Base-by-base conservation (phyloP, 2,329 filamentous ascomycete species). In the Coniochaeta pulveracea region DNA sequence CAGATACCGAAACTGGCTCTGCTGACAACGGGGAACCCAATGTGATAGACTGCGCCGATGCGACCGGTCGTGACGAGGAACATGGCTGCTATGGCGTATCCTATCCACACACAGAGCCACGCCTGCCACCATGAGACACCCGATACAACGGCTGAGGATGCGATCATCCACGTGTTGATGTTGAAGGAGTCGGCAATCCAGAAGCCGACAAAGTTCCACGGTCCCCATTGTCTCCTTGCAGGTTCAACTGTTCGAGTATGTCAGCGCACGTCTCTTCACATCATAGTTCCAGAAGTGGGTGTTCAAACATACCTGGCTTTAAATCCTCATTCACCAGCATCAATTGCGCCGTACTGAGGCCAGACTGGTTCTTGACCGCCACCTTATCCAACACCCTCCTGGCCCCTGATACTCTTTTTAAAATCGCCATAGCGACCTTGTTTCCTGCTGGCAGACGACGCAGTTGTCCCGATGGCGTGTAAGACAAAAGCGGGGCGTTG, bases 151-250 rank as follows among this genome's bases (percentile, higher is more conserved):
- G 85, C 86, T 23, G 81, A 77, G 1, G 81, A 85, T 0, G 83
- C 81, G 41, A 93, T 91, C 84, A 93, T 93, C 86, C 85, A 93
- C 2, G 85, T 91, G 56, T 89, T 91, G 51, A 91, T 85, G 54
- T 89, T 89, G 61, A 88, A 85, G 1, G 76, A 81, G 57, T 89
- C 83, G 19, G 82, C 80, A 47, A 91, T 71, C 84, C 84, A 89
- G 52, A 91, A 91, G 10, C 76, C 82, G 25, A 93, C 80, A 51
- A 86, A 94, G 56, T 93, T 93, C 75, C 81, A 85, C 19, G 80
- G 62, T 12, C 77, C 76, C 86, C 88, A 95, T 69, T 84, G 74
- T 34, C 88, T 76, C 37, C 85, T 74, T 42, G 73, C 75, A n/a
- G 76, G 76, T 51, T 93, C 85, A 33, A 95, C 85, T 48, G 76